Evolutionary conservation across 2,329 filamentous ascomycete genomes (phyloP).

Genomic region (Phaeophleospora eucalypticola): DNA sequence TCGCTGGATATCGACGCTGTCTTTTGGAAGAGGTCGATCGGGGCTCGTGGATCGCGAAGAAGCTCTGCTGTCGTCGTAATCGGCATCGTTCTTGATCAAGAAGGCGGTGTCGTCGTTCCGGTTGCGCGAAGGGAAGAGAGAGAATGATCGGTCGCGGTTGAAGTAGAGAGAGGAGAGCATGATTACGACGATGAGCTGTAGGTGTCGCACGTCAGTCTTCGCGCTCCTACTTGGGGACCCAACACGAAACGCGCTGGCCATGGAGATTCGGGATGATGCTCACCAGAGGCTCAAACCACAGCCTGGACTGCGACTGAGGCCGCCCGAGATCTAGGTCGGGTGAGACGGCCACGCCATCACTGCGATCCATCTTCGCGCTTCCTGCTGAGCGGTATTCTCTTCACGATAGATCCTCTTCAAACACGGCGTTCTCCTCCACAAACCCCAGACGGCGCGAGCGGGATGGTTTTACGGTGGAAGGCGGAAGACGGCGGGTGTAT

Average conservation of each 20-base stretch:
- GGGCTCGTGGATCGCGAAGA: constrained; percentile 29
- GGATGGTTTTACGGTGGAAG: background rate
- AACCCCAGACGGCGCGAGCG: too few species aligned
- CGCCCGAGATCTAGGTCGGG: constrained; percentile 19
- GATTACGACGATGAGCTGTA: constrained; percentile 40
- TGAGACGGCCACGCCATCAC: constrained; percentile 7
- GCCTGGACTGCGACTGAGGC: constrained; percentile 24
- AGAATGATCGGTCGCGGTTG: constrained; percentile 39
- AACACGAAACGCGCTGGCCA: background rate
- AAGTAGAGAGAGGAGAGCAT: constrained; percentile 40
- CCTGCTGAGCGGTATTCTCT: background rate
- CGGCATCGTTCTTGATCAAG: constrained; percentile 18
- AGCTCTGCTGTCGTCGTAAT: constrained; percentile 14
- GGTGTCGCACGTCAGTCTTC: constrained; percentile 13
- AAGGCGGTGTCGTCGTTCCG: constrained; percentile 16
- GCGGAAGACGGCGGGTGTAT: background rate
- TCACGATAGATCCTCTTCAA: too few species aligned
- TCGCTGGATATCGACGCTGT: constrained; percentile 51
- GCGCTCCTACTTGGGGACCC: background rate
- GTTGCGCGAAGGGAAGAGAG: constrained; percentile 18
- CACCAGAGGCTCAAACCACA: constrained; percentile 27
- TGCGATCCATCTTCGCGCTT: background rate
- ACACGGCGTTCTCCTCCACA: too few species aligned
- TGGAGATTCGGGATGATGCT: constrained; percentile 5
- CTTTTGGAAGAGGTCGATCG: constrained; percentile 34